Evolutionary conservation across 116 monocot species (phyloP), one percentile per base, ranked within the genome.

Genomic region (Phalaenopsis hybrid): DNA sequence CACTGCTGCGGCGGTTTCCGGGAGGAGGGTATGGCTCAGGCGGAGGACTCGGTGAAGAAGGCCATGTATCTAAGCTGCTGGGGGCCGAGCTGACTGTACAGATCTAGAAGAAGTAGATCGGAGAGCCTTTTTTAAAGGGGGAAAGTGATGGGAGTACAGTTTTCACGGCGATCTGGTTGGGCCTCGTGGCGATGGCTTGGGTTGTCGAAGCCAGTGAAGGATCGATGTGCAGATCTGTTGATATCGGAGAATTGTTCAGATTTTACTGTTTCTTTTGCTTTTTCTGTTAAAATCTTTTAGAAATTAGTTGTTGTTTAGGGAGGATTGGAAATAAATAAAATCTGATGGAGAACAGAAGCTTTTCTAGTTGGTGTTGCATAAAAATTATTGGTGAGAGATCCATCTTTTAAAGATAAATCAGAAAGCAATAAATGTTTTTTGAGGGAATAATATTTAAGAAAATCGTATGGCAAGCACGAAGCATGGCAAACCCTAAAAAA

Each of bases 31-130:
- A 21, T 73, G 63, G 55, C 45, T 74, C 81, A 81, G 67, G 82
- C 87, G 28, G 92, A 92, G 61, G 92, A 92, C 37, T 87, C 92
- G 46, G 25, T 92, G 43, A 80, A 76, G 41, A 87, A 80, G 75
- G 92, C 86, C 79, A 89, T 92, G 89, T 92, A 85, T 61, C 61
- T 89, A 33, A 87, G 89, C 86, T 89, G 89, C 84, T 92, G 92
- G 92, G 76, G 80, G 1, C 84, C 89, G 21, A 76, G 50, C 76
- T 76, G 76, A 76, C 6, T 13, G 33, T 51, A 8, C 51, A 9
- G 51, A 51, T 51, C 9, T 13, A 51, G 51, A 51, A 11, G 13
- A 51, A 51, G 51, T 9, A 63, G 63, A 63, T 63, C 63, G 20
- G 0, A 63, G 0, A 7, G 18, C 23, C 1, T 20, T 63, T n/a